Evolutionary conservation across 2,329 filamentous ascomycete species (phyloP), one percentile per base, ranked within the genome.

Genomic region (Paecilomyces sp.): DNA sequence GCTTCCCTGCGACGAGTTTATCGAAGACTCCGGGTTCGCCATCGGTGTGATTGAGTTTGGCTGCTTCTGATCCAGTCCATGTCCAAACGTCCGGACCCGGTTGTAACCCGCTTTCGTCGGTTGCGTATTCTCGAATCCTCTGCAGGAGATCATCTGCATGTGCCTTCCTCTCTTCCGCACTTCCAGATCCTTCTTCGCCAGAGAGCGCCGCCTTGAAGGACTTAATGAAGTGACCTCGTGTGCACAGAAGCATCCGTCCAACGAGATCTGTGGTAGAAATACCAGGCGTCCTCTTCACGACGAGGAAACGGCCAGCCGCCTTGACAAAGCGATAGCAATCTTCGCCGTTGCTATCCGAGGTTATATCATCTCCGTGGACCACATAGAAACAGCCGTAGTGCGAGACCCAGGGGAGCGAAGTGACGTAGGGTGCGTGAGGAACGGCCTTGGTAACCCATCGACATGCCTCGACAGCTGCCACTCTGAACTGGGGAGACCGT

Each of bases 291-390:
- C 94, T 85, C 79, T 96, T 96, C 54, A 99, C 94, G 18, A 99
- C 91, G 77, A 95, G 92, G 84, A 99, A 99, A 52, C 94, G 85
- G 12, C 89, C 88, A 1, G 93, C 94, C 50, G 90, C 88, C 78
- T 99, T 99, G 70, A 99, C 94, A 71, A 93, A 97, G 62, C 94
- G 90, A 79, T 99, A 99, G 79, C 93, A 97, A 79, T 99, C 94
- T 74, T 96, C 89, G 51, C 94, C 94, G 66, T 87, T 87, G 72
- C 89, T 90, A 76, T 99, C 94, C 0, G 92, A 96, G 2, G 94
- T 97, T 71, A 97, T 96, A 76, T 97, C 93, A 75, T 97, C 94
- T 62, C 93, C 93, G 76, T 97, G 93, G 1, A 96, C 93, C 51
- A 97, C 94, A 74, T 93, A 97, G 71, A 89, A 86, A 82, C 94